phyloP scores from a whole-genome alignment of 768 basidiomycete species.

The Leccinum broughii region DNA sequence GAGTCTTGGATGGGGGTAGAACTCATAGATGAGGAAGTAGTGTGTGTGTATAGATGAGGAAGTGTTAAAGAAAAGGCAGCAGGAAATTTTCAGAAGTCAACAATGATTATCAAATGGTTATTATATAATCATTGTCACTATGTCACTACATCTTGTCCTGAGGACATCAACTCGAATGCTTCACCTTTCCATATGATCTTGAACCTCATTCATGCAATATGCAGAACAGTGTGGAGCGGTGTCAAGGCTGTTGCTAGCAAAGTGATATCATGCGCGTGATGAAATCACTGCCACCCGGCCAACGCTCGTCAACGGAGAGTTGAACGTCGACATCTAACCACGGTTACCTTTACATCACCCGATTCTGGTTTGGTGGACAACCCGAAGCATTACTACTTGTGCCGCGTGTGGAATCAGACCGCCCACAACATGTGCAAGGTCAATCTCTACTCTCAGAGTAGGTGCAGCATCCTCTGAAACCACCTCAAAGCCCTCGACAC shows the following conservation, averaged over 20 bases:
- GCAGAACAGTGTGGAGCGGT: slow-evolving; percentile 10
- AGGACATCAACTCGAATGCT: too few relatives aligned
- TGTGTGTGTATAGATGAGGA: too few relatives aligned
- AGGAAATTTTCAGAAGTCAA: too few relatives aligned
- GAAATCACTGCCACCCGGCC: slow-evolving; percentile 16
- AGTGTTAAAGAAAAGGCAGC: too few relatives aligned
- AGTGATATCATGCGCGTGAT: slow-evolving; percentile 5
- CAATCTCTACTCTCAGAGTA: slow-evolving; percentile 64
- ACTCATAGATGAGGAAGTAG: too few relatives aligned
- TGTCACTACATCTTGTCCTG: too few relatives aligned
- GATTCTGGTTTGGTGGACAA: background rate
- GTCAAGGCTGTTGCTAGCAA: slow-evolving; percentile 2
- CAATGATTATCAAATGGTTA: too few relatives aligned
- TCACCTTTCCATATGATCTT: slow-evolving; percentile 16
- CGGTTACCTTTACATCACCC: slow-evolving; percentile 9
- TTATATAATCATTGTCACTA: too few relatives aligned
- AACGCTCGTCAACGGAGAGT: slow-evolving; percentile 25
- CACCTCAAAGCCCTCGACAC: slow-evolving; percentile 80
- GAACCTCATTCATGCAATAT: slow-evolving; percentile 11
- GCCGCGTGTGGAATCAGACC: slow-evolving; percentile 23
- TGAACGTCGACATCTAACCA: slow-evolving; percentile 14
- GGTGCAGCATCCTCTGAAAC: slow-evolving; percentile 72
- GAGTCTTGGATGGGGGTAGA: too few relatives aligned
- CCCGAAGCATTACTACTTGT: slow-evolving; percentile 20
- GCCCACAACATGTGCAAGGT: slow-evolving; percentile 50